A percentile compares a stretch with the other conserved stretches of the same genome.
Conservation (phyloP, 805 yeast species). For the Candida taoyuanica region DNA sequence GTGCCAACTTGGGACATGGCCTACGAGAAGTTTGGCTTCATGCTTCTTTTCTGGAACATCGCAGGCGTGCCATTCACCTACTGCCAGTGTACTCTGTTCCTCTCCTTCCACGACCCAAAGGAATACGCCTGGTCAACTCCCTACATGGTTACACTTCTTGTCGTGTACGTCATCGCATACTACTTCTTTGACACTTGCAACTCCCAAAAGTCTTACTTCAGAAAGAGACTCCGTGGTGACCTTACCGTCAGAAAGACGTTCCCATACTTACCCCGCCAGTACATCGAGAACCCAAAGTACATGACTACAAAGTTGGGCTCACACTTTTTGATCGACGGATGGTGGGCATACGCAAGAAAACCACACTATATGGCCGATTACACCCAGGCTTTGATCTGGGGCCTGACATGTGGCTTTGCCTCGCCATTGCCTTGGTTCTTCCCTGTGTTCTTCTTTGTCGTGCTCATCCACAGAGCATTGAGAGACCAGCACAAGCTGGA, state of each 20-base stretch:
- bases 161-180: conserved; percentile 62
- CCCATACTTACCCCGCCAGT: conserved; percentile 88
- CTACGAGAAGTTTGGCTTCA: conserved; percentile 98
- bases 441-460: conserved; percentile 86
- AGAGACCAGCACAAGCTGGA: conserved; percentile 86
- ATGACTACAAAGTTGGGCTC: conserved; percentile 85
- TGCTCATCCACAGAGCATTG: conserved; percentile 79
- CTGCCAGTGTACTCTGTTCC: conserved; percentile 85
- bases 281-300: conserved; percentile 77
- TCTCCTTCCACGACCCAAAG: conserved; percentile 76
- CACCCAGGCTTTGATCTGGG: conserved; percentile 87
- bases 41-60: conserved; percentile 97
- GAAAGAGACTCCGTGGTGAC: conserved; percentile 81
- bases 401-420: conserved; percentile 78
- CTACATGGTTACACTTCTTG: conserved; percentile 55
- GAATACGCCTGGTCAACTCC: conserved; percentile 71
- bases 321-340: conserved; percentile 82
- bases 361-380: conserved; percentile 94
- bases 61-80: conserved; percentile 99
- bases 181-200: conserved; percentile 93
- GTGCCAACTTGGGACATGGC: conserved; percentile 99
- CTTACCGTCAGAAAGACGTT: conserved; percentile 72
- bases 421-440: conserved; percentile 95
- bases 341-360: conserved; percentile 92
- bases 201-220: conserved; percentile 91